Conservation (phyloP, 2,329 filamentous ascomycete species). For the Karstenula rhodostoma region DNA sequence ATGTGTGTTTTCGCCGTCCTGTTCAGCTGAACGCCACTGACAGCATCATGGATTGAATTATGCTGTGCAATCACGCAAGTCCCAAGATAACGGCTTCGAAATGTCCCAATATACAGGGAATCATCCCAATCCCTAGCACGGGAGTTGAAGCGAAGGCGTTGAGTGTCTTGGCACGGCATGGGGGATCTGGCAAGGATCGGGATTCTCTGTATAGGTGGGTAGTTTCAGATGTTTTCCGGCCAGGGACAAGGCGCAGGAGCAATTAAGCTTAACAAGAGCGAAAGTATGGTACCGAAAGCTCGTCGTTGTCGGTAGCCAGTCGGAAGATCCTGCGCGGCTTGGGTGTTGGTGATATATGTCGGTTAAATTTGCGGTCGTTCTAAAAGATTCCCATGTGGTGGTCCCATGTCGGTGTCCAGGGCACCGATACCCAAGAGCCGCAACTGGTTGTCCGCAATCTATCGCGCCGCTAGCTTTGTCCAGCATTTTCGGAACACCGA, state of each 20-base stretch:
- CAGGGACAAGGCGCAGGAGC: conserved; percentile 19
- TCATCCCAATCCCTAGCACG: conserved; percentile 13
- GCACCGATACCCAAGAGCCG: conserved; percentile 20
- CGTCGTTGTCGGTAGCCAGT: conserved; percentile 12
- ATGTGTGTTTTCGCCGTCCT: conserved; percentile 12
- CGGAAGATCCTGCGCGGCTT: conserved; percentile 5
- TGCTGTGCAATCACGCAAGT: background rate
- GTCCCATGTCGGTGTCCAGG: conserved; percentile 9
- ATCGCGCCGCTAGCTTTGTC: conserved; percentile 19
- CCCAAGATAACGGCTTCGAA: conserved; percentile 5
- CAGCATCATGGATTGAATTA: background rate
- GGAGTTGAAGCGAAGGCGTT: conserved; percentile 12
- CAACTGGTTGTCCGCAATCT: conserved; percentile 25
- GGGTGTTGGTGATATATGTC: conserved; percentile 14
- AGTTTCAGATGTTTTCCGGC: conserved; percentile 22
- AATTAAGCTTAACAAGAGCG: conserved; percentile 27
- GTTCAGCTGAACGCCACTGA: conserved; percentile 12
- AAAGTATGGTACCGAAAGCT: conserved; percentile 21
- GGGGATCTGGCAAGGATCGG: conserved; percentile 22
- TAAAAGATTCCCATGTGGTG: conserved; percentile 16
- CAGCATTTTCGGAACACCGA: conserved; percentile 21
- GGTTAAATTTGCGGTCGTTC: conserved; percentile 21
- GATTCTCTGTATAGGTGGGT: conserved; percentile 10
- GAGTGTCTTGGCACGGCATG: conserved; percentile 12
- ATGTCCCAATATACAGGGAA: conserved; percentile 10